Conservation (phyloP, 768 basidiomycete genomes). For the Trametes gibbosa region DNA sequence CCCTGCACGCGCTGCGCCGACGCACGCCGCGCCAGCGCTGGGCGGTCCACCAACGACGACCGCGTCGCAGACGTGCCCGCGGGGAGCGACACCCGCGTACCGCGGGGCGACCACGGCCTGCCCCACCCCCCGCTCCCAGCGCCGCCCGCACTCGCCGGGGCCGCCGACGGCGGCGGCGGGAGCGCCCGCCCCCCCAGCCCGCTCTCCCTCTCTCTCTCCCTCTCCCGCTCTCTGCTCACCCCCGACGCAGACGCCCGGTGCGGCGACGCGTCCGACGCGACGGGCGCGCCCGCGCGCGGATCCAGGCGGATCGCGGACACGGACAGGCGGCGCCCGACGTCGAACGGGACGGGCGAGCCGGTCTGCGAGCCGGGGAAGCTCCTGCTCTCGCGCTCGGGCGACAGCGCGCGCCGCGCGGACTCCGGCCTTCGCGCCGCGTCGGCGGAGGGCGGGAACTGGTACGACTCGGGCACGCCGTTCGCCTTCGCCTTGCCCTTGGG, state of each 20-base stretch:
- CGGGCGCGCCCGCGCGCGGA: constrained; percentile 23
- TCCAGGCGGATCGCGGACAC: constrained; percentile 51
- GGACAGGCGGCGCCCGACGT: constrained; percentile 46
- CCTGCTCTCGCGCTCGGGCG: constrained; percentile 37
- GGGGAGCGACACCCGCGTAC: constrained; percentile 1
- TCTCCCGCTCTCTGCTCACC: background rate
- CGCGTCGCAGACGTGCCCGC: background rate
- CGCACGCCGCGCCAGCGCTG: constrained; percentile 7
- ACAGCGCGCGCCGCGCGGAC: constrained; percentile 31
- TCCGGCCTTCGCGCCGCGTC: too few relatives aligned
- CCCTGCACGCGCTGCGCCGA: constrained; percentile 13
- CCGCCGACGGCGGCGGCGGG: constrained; percentile 9
- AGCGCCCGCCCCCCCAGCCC: constrained; percentile 6
- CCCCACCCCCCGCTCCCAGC: background rate
- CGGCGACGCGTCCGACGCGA: background rate
- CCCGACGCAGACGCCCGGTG: too few relatives aligned
- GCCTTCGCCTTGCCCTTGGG: constrained; percentile 22
- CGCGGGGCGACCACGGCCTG: constrained; percentile 6
- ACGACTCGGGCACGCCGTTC: constrained; percentile 24
- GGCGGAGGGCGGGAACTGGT: constrained; percentile 26
- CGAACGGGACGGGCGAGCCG: constrained; percentile 49
- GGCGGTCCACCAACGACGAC: constrained; percentile 6
- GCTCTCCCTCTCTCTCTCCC: background rate
- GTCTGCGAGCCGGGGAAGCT: constrained; percentile 37
- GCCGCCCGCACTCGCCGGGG: background rate